Percentiles rank a stretch among this genome's conserved stretches.
phyloP scores from a whole-genome alignment of 2,329 filamentous ascomycete species.

The Sclerotinia nivalis region DNA sequence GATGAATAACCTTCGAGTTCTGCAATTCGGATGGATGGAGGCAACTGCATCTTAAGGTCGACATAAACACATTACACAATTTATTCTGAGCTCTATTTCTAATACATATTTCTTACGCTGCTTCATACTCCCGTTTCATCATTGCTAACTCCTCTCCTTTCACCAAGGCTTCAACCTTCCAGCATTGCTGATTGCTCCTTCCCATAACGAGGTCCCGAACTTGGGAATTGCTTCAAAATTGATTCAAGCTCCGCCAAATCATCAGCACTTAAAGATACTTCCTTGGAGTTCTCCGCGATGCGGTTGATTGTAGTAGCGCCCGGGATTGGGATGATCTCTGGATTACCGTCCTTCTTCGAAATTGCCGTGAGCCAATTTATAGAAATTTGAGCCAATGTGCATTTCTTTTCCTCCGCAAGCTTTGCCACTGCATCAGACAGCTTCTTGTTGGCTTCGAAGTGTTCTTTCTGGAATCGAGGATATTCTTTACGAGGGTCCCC shows the following conservation, averaged over 20 bases:
- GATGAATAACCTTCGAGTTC: slow-evolving; percentile 39
- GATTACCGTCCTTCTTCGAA: slow-evolving; percentile 38
- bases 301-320: slow-evolving; percentile 59
- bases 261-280: slow-evolving; percentile 50
- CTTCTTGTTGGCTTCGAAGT: slow-evolving; percentile 64
- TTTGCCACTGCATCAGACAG: slow-evolving; percentile 59
- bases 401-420: slow-evolving; percentile 60
- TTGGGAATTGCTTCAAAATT: slow-evolving; percentile 51
- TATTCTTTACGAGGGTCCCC: slow-evolving; percentile 57
- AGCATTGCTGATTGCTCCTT: neutral
- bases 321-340: slow-evolving; percentile 63
- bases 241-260: slow-evolving; percentile 54
- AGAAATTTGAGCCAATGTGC: slow-evolving; percentile 64
- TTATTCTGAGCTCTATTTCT: slow-evolving; percentile 17
- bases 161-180: neutral
- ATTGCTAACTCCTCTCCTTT: neutral
- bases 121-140: neutral
- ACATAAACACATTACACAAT: slow-evolving; percentile 39
- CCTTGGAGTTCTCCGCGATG: slow-evolving; percentile 60
- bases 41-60: slow-evolving; percentile 31
- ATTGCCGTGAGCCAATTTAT: slow-evolving; percentile 54
- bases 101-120: neutral
- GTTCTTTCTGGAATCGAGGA: slow-evolving; percentile 63
- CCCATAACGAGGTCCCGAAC: slow-evolving; percentile 52
- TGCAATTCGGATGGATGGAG: slow-evolving; percentile 39